A percentile compares a stretch with the other conserved stretches of the same genome.
phyloP scores from a whole-genome alignment of 257 asterid genomes.

The Eucommia ulmoides region DNA sequence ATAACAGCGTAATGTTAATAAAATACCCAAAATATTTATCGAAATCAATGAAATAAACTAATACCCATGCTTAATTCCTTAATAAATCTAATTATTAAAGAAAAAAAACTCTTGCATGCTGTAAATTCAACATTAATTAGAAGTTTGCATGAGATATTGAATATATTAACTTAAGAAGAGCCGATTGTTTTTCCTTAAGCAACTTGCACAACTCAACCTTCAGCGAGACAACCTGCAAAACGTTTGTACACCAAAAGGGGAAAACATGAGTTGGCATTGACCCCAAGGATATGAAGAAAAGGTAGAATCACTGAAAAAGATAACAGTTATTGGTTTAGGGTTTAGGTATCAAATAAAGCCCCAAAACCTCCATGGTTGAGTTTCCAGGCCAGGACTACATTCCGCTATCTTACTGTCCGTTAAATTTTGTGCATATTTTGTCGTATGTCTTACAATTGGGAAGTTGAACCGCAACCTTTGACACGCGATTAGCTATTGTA shows the following conservation, averaged over 20 bases:
- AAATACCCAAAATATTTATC: not conserved
- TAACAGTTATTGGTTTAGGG: not conserved
- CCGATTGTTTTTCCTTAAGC: conserved; percentile 81
- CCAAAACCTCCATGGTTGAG: not conserved
- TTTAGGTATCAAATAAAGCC: not conserved
- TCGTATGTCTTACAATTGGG: no score
- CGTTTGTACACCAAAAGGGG: not conserved
- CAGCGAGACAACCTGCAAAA: conserved; percentile 73
- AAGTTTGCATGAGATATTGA: not conserved
- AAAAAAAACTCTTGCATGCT: not conserved
- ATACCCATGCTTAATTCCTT: not conserved
- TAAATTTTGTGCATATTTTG: not conserved
- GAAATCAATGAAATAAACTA: not conserved
- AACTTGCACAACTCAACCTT: conserved; percentile 82
- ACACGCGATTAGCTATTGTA: no score
- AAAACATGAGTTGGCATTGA: not conserved
- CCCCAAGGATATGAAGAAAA: not conserved
- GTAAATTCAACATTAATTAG: not conserved
- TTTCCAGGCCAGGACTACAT: not conserved
- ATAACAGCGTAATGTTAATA: not conserved
- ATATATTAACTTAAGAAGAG: conserved; percentile 67
- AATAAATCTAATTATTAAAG: not conserved
- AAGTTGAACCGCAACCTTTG: no score
- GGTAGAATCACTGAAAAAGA: no score
- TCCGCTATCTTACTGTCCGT: not conserved